phyloP scores from a whole-genome alignment of 164 flowering plant genomes.

The Dillenia suffruticosa region DNA sequence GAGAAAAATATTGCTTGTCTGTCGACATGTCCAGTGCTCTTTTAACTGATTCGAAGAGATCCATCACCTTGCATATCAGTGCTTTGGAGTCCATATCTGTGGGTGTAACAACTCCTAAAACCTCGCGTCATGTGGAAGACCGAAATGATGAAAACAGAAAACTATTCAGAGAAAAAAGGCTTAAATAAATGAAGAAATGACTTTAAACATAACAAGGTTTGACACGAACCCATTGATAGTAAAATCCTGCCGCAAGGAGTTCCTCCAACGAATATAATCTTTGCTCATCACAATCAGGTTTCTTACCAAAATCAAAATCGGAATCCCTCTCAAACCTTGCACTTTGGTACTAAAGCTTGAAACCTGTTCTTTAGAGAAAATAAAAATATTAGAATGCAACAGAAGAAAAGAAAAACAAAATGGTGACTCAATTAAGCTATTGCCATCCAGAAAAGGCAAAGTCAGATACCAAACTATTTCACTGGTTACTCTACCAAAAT shows the following conservation, averaged over 20 bases:
- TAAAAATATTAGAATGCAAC: no score
- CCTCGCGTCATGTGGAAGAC: constrained; percentile 26
- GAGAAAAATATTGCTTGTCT: constrained; percentile 59
- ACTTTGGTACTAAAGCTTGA: constrained; percentile 81
- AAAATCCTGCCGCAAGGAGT: constrained; percentile 81
- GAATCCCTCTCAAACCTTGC: constrained; percentile 19
- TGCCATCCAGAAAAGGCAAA: no score
- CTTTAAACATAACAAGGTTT: no score
- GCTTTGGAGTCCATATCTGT: constrained; percentile 22
- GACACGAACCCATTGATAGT: constrained; percentile 79
- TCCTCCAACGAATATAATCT: constrained; percentile 81
- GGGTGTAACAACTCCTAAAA: constrained; percentile 54
- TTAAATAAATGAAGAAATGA: no score
- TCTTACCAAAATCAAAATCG: constrained; percentile 23
- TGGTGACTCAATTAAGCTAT: background rate
- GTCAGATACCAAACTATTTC: no score
- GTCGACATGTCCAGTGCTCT: constrained; percentile 52
- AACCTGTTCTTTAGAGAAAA: constrained; percentile 44
- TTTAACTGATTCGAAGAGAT: constrained; percentile 61
- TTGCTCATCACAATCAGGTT: constrained; percentile 44
- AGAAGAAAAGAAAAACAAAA: background rate
- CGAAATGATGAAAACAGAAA: no score
- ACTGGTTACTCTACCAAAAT: no score
- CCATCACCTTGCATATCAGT: constrained; percentile 45
- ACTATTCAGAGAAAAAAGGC: no score